Evolutionary conservation across 768 basidiomycete genomes (phyloP), one percentile per base, ranked within the genome.

Genomic region (Rhodotorula diobovata): DNA sequence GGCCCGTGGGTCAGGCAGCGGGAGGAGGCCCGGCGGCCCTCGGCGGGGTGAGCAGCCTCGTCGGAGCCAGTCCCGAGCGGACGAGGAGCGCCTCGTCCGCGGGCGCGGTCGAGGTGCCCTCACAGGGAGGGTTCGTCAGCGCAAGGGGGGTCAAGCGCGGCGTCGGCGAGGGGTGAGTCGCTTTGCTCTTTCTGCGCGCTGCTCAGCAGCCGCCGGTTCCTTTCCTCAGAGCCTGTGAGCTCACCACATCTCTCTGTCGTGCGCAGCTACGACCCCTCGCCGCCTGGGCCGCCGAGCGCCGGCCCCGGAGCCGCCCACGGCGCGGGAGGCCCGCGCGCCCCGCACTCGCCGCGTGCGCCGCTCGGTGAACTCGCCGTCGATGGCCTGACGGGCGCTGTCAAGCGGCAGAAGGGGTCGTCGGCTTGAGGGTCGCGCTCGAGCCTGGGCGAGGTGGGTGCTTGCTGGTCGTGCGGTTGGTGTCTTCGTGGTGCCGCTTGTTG

Each of bases 121-220:
- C 57, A 23, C 34, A 34, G 28, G 57, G 57, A 12, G 63, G 63
- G 39, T 64, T 64, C 20, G 43, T 55, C 39, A 64, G 63, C 54
- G 63, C 63, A 43, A 45, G 63, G 43, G 63, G 63, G 21, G 63
- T 64, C 21, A 64, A 64, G 63, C 46, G 63, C 41, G 54, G 28
- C 18, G n/a, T 35, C 34, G 55, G 43, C 0, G 63, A 55, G 0
- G 63, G 63, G 63, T 64, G 63, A 2, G 34, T n/a, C 34, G 20
- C 51, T 11, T 21, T 35, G 21, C 20, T 35, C 8, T 20, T n/a
- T 10, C 14, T 18, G 4, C 16, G 20, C 8, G 8, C 34, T 2
- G 15, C 7, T 14, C 15, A 18, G 32, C 20, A 32, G 5, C 25
- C 11, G 32, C 1, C 54, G 4, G 6, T 14, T 23, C 28, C 5